Conservation (phyloP, 2,329 filamentous ascomycete genomes). For the Trichophyton simii region DNA sequence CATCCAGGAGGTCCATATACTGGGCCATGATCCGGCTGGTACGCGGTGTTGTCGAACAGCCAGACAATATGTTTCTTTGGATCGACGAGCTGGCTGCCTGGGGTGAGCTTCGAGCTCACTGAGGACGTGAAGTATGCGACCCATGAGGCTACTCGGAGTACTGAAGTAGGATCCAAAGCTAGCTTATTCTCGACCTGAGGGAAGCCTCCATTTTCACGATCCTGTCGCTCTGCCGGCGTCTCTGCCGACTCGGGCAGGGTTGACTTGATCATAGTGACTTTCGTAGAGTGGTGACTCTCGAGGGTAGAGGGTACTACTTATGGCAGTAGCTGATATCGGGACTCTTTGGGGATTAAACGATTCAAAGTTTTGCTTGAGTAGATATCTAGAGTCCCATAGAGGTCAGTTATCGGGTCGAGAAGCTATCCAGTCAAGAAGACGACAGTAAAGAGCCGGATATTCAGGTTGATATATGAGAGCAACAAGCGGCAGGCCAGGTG, state of each 20-base stretch:
- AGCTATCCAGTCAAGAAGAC: no score
- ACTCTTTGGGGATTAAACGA: neutral
- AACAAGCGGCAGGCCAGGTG: neutral
- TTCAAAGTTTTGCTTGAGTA: neutral
- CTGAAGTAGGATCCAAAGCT: conserved; percentile 2
- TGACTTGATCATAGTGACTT: neutral
- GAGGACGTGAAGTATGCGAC: conserved; percentile 16
- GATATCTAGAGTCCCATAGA: neutral
- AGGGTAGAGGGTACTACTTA: neutral
- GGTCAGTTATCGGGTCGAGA: neutral
- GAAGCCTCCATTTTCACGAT: conserved; percentile 11
- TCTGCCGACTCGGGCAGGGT: neutral
- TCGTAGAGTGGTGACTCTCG: neutral
- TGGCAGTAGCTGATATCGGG: neutral
- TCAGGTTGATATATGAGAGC: neutral
- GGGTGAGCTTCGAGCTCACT: conserved; percentile 37
- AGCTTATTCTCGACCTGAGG: conserved; percentile 11
- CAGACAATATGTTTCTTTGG: conserved; percentile 62
- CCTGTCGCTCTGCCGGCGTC: conserved; percentile 8
- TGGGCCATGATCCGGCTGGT: conserved; percentile 32
- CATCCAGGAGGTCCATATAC: conserved; percentile 37
- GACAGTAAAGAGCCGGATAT: neutral
- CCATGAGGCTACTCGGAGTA: conserved; percentile 6
- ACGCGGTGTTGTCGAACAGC: conserved; percentile 84
- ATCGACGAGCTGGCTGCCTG: conserved; percentile 48